Evolutionary conservation across 2,329 filamentous ascomycete genomes (phyloP).

Genomic region (Cytospora mali): DNA sequence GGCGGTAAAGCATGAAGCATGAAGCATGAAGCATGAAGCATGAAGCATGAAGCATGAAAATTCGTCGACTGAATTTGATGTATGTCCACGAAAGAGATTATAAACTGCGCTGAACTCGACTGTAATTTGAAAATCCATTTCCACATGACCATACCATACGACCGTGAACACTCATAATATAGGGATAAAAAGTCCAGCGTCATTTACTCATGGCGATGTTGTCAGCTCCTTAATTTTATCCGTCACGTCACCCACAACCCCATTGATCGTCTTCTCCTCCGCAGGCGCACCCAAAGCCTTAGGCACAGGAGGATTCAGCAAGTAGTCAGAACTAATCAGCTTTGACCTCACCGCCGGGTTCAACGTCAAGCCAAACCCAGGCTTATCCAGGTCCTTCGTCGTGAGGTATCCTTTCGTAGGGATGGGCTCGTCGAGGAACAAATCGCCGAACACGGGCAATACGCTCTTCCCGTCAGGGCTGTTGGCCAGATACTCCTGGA

Average conservation of each 20-base stretch:
- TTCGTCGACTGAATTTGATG: neutral
- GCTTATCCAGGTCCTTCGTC: slow-evolving; percentile 78
- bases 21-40: neutral
- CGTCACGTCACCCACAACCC: slow-evolving; percentile 38
- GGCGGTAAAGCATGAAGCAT: neutral
- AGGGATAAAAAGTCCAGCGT: neutral
- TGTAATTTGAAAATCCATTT: neutral
- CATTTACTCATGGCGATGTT: slow-evolving; percentile 27
- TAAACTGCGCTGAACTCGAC: neutral
- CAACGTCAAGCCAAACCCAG: slow-evolving; percentile 85
- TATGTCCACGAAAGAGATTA: neutral
- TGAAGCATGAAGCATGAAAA: too few species aligned
- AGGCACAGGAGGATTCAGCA: slow-evolving; percentile 69
- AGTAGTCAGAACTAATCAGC: slow-evolving; percentile 73
- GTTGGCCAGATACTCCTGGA: slow-evolving; percentile 95
- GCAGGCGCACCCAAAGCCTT: slow-evolving; percentile 33
- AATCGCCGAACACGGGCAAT: slow-evolving; percentile 85
- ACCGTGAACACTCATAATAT: neutral
- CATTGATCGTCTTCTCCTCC: slow-evolving; percentile 30
- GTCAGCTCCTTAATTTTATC: slow-evolving; percentile 41
- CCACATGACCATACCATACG: neutral
- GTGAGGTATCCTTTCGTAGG: slow-evolving; percentile 81
- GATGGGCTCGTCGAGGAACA: slow-evolving; percentile 90
- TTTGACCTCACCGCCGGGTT: slow-evolving; percentile 73
- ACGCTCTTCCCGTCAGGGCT: slow-evolving; percentile 89